Evolutionary conservation across 2,329 filamentous ascomycete genomes (phyloP), one percentile per base, ranked within the genome.

Genomic region (Parafenestella ontariensis): DNA sequence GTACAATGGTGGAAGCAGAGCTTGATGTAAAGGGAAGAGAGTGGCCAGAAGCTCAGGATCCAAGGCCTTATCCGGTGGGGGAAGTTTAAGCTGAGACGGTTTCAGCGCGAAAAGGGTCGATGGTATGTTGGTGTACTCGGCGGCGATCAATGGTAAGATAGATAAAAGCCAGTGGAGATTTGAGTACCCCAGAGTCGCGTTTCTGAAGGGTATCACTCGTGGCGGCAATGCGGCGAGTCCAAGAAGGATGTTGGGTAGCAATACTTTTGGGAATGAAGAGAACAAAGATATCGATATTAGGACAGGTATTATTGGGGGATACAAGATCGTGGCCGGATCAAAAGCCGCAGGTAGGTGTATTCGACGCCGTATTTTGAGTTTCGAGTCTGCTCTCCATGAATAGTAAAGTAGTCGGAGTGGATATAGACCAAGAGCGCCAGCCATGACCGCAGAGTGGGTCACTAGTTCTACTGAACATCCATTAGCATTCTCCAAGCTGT

Each of bases 291-390:
- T 79, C 1, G 92, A 87, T 24, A 95, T 89, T 41, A 93, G 82
- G 15, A 93, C 77, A 0, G 93, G 91, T 26, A 96, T 82, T 2
- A 88, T 77, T 5, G 89, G 84, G 17, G 94, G 94, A 71, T 97
- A 98, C 52, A 97, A 76, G n/a, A 96, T 82, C 10, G 93, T 91
- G 6, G 94, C 94, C 2, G 92, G 93, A 69, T 98, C 94, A 75
- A 97, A 96, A n/a, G 85, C 83, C 3, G 86, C 79, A 0, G 92
- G 92, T 33, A 96, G 79, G 36, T 82, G 81, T 65, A 87, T 84
- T 44, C 81, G 79, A 60, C 71, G 77, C 45, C 76, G 64, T 46
- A 75, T 64, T 29, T 71, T 73, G 31, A 65, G 59, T 18, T 56
- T 60, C 7, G 72, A 71, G 2, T 65, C 52, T 54, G 62, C 60